Evolutionary conservation across 768 basidiomycete species (phyloP), one percentile per base, ranked within the genome.

Genomic region (Mycena vulgaris): DNA sequence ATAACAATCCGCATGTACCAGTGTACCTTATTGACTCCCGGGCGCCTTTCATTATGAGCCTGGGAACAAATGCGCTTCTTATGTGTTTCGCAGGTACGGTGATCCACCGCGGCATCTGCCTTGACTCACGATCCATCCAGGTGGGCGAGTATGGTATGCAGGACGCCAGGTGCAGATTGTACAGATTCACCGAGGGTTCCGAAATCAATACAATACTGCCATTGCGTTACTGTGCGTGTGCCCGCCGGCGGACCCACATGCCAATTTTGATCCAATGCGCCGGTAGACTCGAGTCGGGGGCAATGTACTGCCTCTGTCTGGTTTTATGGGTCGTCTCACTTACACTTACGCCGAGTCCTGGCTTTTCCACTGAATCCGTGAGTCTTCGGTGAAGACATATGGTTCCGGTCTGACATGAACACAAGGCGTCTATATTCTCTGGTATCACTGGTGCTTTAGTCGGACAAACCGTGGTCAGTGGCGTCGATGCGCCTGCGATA

Each of bases 231-330:
- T 56, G 53, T 56, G 53, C n/a, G 53, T 37, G 33, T 37, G 17
- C 16, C 33, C 8, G 53, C 4, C 8, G n/a, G n/a, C 28, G 33
- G 8, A n/a, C 35, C 42, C 21, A 47, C 13, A 56, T 21, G 53
- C 53, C 2, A 33, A 35, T 56, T 56, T n/a, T 35, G 53, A 56
- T 56, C 7, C 33, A 56, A 56, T 37, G 35, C 35, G 35, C 8
- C 28, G 5, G 11, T 25, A 56, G 53, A 56, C 33, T 56, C 21
- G 53, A 56, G 19, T 56, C 53, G 6, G 53, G 53, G 13, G 53
- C 53, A 33, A 56, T 56, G 19, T 56, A 56, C n/a, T 56, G 53
- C n/a, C 33, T 56, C 33, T 56, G 19, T n/a, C 31, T 56, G 4
- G 28, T 56, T 9, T 19, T 56, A 37, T 56, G 31, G 33, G 35